Base-by-base conservation (phyloP, 495 filamentous ascomycete species). In the Talaromyces stipitatus region DNA sequence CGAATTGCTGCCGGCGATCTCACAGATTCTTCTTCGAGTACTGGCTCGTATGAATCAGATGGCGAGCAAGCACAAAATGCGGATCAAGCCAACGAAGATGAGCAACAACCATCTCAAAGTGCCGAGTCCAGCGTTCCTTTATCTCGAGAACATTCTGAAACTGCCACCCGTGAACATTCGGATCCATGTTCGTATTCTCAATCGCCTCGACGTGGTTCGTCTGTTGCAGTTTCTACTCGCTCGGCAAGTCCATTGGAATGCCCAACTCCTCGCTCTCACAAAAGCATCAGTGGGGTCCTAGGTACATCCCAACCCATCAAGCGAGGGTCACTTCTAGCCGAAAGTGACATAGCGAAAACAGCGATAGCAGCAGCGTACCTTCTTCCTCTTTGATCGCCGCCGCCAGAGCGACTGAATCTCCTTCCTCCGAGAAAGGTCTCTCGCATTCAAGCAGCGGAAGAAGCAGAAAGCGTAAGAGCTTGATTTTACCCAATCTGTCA, bases 161-260 rank as follows among this genome's bases (percentile, higher is more conserved):
- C 57, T 8, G 50, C 36, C 29, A 28, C 22, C 48, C 61, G 61
- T 22, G 61, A 59, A 51, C 59, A 46, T 30, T 77, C 76, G 6
- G 72, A 73, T 33, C 61, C 67, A 12, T 64, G 69, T 14, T 43
- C 75, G 9, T 55, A 60, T 33, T 59, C 66, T 27, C 65, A 65
- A 14, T 55, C 56, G 0, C 47, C 47, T 2, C 48, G 47, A 43
- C 47, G 56, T 20, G 56, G 56, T n/a, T 85, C 86, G 1, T 89
- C 86, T 6, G 74, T 76, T 30, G 84, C 82, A 18, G 74, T 79
- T 16, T 89, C 95, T 1, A 85, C 82, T 0, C 81, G 90, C 58
- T 95, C 95, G 2, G 95, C 83, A 61, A 98, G 95, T 63, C 94
- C 94, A 2, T 83, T 87, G 73, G 92, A 95, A 73, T 91, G 88